Percentiles rank a stretch among this genome's conserved stretches.
Conservation (phyloP, 192 early-diverging fungal species). For the Rhizophagus prolifer region DNA sequence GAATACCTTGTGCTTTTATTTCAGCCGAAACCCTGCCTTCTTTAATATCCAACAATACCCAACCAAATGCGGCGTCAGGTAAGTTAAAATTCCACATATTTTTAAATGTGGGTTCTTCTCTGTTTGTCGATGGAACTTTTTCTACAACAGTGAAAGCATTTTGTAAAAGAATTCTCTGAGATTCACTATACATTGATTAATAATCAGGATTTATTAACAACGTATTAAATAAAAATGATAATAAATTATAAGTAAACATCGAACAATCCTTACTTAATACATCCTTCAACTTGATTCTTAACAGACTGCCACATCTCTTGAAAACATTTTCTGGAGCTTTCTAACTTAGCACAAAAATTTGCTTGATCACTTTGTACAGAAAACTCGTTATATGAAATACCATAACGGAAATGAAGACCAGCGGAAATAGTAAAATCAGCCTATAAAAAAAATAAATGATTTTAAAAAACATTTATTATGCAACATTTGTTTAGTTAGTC, state of each 20-base stretch:
- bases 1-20: slow-evolving; percentile 51
- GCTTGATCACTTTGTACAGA: slow-evolving; percentile 54
- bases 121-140: slow-evolving; percentile 44
- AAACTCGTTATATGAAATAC: slow-evolving; percentile 63
- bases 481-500: neutral
- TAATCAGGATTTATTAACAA: neutral
- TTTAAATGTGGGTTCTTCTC: slow-evolving; percentile 58
- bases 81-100: slow-evolving; percentile 68
- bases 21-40: slow-evolving; percentile 55
- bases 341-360: slow-evolving; percentile 48
- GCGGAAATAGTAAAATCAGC: slow-evolving; percentile 64
- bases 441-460: slow-evolving; percentile 29
- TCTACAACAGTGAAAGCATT: slow-evolving; percentile 56
- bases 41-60: slow-evolving; percentile 49
- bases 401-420: slow-evolving; percentile 62
- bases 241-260: neutral
- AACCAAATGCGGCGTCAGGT: slow-evolving; percentile 57
- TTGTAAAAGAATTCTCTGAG: slow-evolving; percentile 48
- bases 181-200: slow-evolving; percentile 37
- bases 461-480: neutral
- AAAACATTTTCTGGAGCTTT: slow-evolving; percentile 51
- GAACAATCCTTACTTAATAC: slow-evolving; percentile 45
- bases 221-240: neutral
- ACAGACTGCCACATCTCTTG: slow-evolving; percentile 55
- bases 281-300: slow-evolving; percentile 52